These are phyloP conservation scores for Quercus glauca DNA, from an alignment of 306 rosid species.

Conservation along the genomic window DNA sequence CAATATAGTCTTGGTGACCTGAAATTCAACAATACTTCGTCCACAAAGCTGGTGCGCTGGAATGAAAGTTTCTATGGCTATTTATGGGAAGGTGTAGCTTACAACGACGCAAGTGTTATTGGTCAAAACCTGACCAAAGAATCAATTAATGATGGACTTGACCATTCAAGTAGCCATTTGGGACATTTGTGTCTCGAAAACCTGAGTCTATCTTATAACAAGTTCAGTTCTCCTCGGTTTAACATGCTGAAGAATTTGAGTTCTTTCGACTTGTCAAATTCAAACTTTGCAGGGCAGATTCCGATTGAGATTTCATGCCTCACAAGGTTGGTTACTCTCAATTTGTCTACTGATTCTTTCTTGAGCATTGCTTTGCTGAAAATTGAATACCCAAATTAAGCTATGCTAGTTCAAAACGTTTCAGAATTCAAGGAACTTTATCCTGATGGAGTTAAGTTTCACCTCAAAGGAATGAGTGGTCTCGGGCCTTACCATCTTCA, in stretches of 20 bases:
- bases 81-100: constrained; percentile 4
- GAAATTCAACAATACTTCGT: neutral
- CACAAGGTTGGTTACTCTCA: neutral
- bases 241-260: neutral
- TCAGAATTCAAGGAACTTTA: constrained; percentile 20
- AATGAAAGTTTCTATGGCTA: neutral
- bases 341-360: neutral
- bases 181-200: neutral
- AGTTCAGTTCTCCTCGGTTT: neutral
- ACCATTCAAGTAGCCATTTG: constrained; percentile 3
- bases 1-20: neutral
- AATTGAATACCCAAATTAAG: constrained; percentile 22
- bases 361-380: neutral
- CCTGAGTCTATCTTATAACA: constrained; percentile 5
- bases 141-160: neutral
- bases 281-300: neutral
- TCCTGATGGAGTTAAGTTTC: constrained; percentile 49
- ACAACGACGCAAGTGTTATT: neutral
- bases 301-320: neutral
- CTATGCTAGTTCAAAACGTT: constrained; percentile 29
- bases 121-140: neutral
- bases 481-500: constrained; percentile 3
- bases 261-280: neutral
- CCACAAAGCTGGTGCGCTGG: constrained; percentile 4
- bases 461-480: constrained; percentile 42